Base-by-base conservation (phyloP, 2,329 filamentous ascomycete species). In the Cordyceps cicadae region DNA sequence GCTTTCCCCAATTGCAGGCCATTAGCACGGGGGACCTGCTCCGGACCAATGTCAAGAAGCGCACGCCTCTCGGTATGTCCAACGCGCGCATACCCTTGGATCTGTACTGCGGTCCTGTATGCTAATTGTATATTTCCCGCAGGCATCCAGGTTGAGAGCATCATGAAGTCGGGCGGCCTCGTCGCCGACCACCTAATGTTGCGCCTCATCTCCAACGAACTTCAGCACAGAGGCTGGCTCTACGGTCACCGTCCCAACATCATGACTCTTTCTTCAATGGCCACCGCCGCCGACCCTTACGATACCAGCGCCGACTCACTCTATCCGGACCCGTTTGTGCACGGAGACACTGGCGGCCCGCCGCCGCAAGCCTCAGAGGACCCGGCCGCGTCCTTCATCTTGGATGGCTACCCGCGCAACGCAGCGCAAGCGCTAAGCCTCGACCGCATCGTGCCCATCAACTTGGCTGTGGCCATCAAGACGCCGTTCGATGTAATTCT, bases 361-460 rank as follows among this genome's bases (percentile, higher is more conserved):
- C 74, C 69, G 62, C 75, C 75, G 34, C 74, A 75, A 59, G 77
- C 80, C 51, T 85, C 87, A 54, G 82, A 94, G 48, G 82, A 88
- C 64, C 89, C 92, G 0, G 78, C 85, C 0, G 91, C 92, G 9
- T 96, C 92, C 0, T 97, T 97, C 73, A 89, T 99, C 65, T 87
- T 99, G 58, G 94, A 99, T 72, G 94, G 94, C 17, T 99, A 97
- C 74, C 94, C 94, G 2, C 88, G 94, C 65, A 99, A 90, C 7
- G 88, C 89, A 0, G 71, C 78, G 3, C 94, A 99, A 75, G 94
- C 92, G 32, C 73, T 77, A 48, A 87, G 87, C 61, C 82, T 97
- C 53, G 92, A 96, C 71, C 77, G 79, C 51, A 81, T 97, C 39
- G 84, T 97, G 37, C 92, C 93, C n/a, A 92, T 99, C 72, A 99